phyloP scores from a whole-genome alignment of 129 eudicot species.

The Centrapalus pauciflorus region DNA sequence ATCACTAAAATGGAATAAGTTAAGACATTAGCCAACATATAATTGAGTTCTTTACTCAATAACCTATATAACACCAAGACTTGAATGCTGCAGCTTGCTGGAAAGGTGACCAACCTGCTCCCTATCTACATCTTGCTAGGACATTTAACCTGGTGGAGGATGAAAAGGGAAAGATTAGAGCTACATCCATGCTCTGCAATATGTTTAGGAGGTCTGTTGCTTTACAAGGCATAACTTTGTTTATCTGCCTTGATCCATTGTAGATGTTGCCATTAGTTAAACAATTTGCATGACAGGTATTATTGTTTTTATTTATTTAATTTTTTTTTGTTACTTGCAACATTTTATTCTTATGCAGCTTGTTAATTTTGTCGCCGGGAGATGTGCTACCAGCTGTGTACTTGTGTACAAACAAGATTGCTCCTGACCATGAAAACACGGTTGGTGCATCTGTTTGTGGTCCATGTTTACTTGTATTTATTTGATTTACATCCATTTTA shows the following conservation, averaged over 20 bases:
- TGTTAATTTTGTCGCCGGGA: constrained; percentile 77
- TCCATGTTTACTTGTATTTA: not conserved
- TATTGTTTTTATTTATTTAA: not conserved
- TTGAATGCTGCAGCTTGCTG: constrained; percentile 80
- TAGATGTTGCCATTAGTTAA: not conserved
- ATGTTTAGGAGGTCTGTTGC: constrained; percentile 93
- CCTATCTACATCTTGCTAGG: constrained; percentile 84
- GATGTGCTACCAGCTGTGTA: constrained; percentile 95
- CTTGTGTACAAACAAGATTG: constrained; percentile 92
- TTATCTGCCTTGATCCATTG: constrained; percentile 1
- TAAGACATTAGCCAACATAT: not conserved
- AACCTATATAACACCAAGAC: constrained; percentile 20
- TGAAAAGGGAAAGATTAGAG: constrained; percentile 87
- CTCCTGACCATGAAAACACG: constrained; percentile 95
- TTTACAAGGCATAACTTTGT: not conserved
- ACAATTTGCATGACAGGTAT: not conserved
- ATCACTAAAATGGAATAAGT: constrained; percentile 3
- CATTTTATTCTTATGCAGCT: constrained; percentile 46
- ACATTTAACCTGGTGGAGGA: constrained; percentile 74
- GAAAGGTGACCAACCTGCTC: constrained; percentile 75
- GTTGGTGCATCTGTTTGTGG: constrained; percentile 33
- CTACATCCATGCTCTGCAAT: constrained; percentile 88
- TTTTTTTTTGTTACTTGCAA: constrained; percentile 1
- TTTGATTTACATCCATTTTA: not conserved
- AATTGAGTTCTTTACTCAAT: not conserved